A percentile compares a stretch with the other conserved stretches of the same genome.
Evolutionary conservation across 305 asterid genomes (phyloP).

Genomic region (Striga hermonthica): DNA sequence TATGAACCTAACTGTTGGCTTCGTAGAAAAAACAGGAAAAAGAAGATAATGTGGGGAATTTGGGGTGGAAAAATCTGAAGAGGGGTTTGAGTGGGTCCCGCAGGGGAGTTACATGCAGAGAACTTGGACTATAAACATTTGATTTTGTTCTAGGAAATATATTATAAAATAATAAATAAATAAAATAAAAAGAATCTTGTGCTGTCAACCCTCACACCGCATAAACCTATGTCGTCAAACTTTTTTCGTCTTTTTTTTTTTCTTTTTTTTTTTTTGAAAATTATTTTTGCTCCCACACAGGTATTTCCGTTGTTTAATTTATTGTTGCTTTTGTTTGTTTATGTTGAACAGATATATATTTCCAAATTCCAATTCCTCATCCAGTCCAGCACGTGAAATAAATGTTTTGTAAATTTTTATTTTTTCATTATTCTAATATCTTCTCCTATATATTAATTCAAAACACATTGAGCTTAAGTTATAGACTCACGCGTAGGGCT

Average conservation of each 20-base stretch:
- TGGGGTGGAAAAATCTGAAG: constrained; percentile 34
- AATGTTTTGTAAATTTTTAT: background rate
- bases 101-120: constrained; percentile 45
- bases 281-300: background rate
- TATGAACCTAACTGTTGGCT: no score
- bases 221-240: constrained; percentile 29
- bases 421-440: no score
- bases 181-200: constrained; percentile 1
- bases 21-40: background rate
- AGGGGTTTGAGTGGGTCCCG: constrained; percentile 35
- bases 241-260: constrained; percentile 11
- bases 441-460: no score
- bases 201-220: constrained; percentile 30
- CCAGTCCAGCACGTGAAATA: background rate
- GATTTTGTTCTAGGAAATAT: constrained; percentile 15
- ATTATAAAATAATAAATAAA: background rate
- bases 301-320: background rate
- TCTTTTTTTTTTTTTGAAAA: no score
- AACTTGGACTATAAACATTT: constrained; percentile 50
- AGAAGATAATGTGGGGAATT: background rate
- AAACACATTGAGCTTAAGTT: no score
- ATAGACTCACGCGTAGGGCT: no score
- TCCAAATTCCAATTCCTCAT: background rate
- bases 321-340: background rate
- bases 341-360: background rate